Evolutionary conservation across 2,329 filamentous ascomycete species (phyloP), one percentile per base, ranked within the genome.

Genomic region (Venturia effusa): DNA sequence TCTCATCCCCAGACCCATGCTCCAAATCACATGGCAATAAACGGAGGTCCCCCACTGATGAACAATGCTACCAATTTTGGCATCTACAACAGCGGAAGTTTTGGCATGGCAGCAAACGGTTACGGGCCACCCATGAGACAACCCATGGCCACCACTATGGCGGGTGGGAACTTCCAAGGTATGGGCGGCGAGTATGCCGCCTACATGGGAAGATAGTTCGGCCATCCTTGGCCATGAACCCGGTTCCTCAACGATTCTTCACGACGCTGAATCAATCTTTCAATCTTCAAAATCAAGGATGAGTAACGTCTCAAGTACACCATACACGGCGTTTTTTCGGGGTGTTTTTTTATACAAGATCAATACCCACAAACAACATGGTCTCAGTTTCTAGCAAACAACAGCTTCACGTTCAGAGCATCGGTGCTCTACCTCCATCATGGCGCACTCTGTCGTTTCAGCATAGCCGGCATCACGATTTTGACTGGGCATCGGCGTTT

Each of bases 101-200:
- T 60, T 51, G 57, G 62, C 34, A 59, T 63, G 45, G 45, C 13
- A 43, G 40, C 17, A 4, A 45, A 37, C 27, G 62, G 34, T 7
- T 64, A 60, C n/a, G 54, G 34, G 13, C 37, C 34, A 30, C 24
- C 32, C 32, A 45, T 61, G 55, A 32, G 62, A 43, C 62, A 64
- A 39, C 62, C 62, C 27, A 64, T 64, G 51, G 22, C 61, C 19
- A 37, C 62, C 34, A 45, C 62, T 22, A 61, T 64, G 62, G 55
- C 55, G 34, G 62, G 62, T 24, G 51, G 55, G 8, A 55, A 54
- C 10, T 66, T 61, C n/a, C 64, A 34, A 24, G 43, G 59, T 19
- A 66, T 66, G 64, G 57, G 48, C 37, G 40, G 43, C 39, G 64
- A 66, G 19, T 65, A 66, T 40, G 30, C 27, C 32, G 40, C 59